phyloP scores from a whole-genome alignment of 306 rosid genomes.

The Inga laurina region DNA sequence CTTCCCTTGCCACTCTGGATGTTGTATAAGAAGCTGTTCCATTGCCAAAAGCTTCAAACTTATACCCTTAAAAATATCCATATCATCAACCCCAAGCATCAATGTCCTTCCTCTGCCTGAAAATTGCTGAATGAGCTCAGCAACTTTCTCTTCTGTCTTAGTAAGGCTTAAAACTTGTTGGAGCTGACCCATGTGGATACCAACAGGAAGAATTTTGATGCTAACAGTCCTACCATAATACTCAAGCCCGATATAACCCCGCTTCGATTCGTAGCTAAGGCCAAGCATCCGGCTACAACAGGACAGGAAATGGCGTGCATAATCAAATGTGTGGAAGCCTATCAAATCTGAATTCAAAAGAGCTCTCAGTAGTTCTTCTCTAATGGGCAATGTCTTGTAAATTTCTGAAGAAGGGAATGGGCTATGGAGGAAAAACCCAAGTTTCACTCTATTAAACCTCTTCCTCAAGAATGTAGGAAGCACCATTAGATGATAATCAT shows the following conservation, averaged over 20 bases:
- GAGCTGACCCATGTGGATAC: constrained; percentile 78
- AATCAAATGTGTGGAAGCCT: constrained; percentile 76
- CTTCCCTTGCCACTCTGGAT: constrained; percentile 58
- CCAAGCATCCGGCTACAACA: constrained; percentile 84
- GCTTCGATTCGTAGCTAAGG: constrained; percentile 62
- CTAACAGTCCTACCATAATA: constrained; percentile 79
- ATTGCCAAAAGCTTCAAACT: constrained; percentile 78
- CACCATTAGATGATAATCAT: constrained; percentile 80
- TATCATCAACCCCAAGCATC: constrained; percentile 75
- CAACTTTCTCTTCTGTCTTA: constrained; percentile 61
- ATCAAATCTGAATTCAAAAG: constrained; percentile 68
- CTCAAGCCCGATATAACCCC: constrained; percentile 75
- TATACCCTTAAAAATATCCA: constrained; percentile 80
- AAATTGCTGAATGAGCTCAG: constrained; percentile 56
- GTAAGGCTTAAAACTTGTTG: constrained; percentile 52
- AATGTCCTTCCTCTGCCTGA: constrained; percentile 50
- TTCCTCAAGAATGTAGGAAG: constrained; percentile 75
- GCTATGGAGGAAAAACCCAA: constrained; percentile 71
- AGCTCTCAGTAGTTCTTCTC: constrained; percentile 69
- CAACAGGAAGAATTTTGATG: constrained; percentile 74
- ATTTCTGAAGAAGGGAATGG: constrained; percentile 77
- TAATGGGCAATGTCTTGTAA: constrained; percentile 66
- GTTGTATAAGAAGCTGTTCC: constrained; percentile 70
- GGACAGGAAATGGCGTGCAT: constrained; percentile 71
- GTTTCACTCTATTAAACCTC: constrained; percentile 70